A percentile compares a stretch with the other conserved stretches of the same genome.
phyloP scores from a whole-genome alignment of 305 asterid genomes.

The Ilex paraguariensis region DNA sequence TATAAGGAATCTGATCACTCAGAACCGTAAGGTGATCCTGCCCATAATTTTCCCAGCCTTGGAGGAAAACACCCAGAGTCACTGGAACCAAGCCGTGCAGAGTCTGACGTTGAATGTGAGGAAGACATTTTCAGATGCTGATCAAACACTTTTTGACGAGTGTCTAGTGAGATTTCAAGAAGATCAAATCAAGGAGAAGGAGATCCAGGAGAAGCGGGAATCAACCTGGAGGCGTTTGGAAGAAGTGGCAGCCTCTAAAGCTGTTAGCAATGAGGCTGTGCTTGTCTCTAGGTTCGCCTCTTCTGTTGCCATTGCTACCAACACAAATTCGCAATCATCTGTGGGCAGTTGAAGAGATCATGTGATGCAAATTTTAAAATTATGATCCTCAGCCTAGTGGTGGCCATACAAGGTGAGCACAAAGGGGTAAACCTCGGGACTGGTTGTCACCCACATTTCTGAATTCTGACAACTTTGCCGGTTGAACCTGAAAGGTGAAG shows the following conservation, averaged over 20 bases:
- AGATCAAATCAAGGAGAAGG: constrained; percentile 25
- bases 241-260: constrained; percentile 30
- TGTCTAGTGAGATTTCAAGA: constrained; percentile 19
- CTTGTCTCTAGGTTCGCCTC: constrained; percentile 43
- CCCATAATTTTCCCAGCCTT: constrained; percentile 20
- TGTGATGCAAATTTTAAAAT: not conserved
- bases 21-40: constrained; percentile 19
- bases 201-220: constrained; percentile 34
- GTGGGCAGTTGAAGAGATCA: constrained; percentile 13
- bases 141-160: constrained; percentile 19
- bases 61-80: constrained; percentile 19
- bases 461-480: too few relatives aligned
- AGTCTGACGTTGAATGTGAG: constrained; percentile 22
- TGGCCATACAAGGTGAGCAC: too few relatives aligned
- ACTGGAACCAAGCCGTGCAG: constrained; percentile 27
- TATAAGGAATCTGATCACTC: constrained; percentile 17
- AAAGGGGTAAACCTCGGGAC: too few relatives aligned
- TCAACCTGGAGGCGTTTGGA: constrained; percentile 43
- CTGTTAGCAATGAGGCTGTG: constrained; percentile 32
- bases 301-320: constrained; percentile 38
- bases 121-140: constrained; percentile 23
- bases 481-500: too few relatives aligned
- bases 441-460: too few relatives aligned
- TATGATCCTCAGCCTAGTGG: too few relatives aligned
- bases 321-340: constrained; percentile 25